Percentiles rank a stretch among this genome's conserved stretches.
These are phyloP conservation scores for Plectosphaerella cucumerina DNA, from an alignment of 2,329 filamentous ascomycete genomes.

Conservation along the genomic window DNA sequence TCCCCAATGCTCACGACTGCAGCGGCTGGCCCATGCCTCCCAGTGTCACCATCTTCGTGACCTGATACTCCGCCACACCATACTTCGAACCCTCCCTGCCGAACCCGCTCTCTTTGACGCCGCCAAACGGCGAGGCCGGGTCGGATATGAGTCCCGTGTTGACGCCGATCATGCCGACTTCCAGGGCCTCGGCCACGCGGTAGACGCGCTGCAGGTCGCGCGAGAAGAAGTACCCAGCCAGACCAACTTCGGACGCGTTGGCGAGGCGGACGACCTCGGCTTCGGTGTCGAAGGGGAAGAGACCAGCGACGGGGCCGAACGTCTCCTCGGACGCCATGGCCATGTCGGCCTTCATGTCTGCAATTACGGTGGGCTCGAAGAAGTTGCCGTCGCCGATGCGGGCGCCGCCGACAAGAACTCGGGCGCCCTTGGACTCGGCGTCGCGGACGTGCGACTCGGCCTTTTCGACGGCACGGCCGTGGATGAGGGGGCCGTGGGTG, in stretches of 20 bases:
- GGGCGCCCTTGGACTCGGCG: constrained; percentile 71
- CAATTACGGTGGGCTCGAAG: constrained; percentile 84
- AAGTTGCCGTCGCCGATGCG: constrained; percentile 73
- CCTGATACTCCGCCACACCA: constrained; percentile 71
- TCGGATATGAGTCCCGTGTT: constrained; percentile 69
- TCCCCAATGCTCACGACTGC: constrained; percentile 3
- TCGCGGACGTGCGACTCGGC: constrained; percentile 77
- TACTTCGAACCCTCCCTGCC: constrained; percentile 75
- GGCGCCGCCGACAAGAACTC: constrained; percentile 71
- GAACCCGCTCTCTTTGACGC: constrained; percentile 79
- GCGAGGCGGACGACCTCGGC: constrained; percentile 82
- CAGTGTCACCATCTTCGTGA: constrained; percentile 58
- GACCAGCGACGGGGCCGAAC: constrained; percentile 86
- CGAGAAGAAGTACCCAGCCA: constrained; percentile 93
- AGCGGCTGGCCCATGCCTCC: constrained; percentile 13
- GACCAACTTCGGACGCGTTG: constrained; percentile 77
- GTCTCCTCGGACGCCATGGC: constrained; percentile 83
- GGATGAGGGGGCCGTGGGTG: constrained; percentile 82
- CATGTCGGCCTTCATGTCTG: constrained; percentile 84
- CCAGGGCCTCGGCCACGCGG: constrained; percentile 64
- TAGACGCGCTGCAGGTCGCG: constrained; percentile 54
- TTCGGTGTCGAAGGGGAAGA: constrained; percentile 87
- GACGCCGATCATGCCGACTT: constrained; percentile 84
- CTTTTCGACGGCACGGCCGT: constrained; percentile 76
- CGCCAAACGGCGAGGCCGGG: constrained; percentile 63